Conservation (phyloP, 768 basidiomycete species). For the Rhodosporidiobolus sp. region DNA sequence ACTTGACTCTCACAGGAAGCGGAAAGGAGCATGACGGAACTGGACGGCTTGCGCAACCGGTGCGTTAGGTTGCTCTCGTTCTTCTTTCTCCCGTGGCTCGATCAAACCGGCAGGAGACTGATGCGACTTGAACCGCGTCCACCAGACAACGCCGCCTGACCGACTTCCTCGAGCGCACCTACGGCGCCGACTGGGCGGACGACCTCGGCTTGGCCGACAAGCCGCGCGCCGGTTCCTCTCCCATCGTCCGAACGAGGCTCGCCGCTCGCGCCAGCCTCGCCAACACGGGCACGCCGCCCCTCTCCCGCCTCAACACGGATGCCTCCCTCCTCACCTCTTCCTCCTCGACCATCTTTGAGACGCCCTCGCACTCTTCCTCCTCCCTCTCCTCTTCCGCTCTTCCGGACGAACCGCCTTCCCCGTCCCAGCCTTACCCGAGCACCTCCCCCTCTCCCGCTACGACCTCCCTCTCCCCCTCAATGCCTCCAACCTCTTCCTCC, state of each 20-base stretch:
- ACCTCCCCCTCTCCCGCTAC: background rate
- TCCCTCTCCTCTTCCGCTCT: background rate
- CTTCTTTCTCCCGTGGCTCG: background rate
- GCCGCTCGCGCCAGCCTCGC: slow-evolving; percentile 15
- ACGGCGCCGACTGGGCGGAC: slow-evolving; percentile 23
- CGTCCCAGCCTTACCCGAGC: background rate
- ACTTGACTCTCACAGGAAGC: background rate
- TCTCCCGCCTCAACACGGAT: background rate
- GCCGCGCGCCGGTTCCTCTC: slow-evolving; percentile 1
- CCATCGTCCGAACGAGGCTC: slow-evolving; percentile 2
- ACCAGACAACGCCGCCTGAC: slow-evolving; percentile 10
- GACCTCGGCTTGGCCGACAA: slow-evolving; percentile 26
- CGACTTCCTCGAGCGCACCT: slow-evolving; percentile 26
- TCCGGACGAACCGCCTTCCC: background rate
- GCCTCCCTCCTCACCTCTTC: slow-evolving; percentile 2
- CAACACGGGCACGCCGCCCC: background rate
- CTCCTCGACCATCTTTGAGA: background rate
- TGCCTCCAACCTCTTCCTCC: background rate
- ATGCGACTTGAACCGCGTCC: no score
- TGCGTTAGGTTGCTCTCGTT: background rate
- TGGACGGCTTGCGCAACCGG: slow-evolving; percentile 13
- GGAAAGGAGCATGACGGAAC: slow-evolving; percentile 12
- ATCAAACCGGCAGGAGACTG: background rate
- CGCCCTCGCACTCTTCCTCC: background rate
- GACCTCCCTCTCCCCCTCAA: background rate